Conservation (phyloP, 306 rosid genomes). For the Quercus alba region DNA sequence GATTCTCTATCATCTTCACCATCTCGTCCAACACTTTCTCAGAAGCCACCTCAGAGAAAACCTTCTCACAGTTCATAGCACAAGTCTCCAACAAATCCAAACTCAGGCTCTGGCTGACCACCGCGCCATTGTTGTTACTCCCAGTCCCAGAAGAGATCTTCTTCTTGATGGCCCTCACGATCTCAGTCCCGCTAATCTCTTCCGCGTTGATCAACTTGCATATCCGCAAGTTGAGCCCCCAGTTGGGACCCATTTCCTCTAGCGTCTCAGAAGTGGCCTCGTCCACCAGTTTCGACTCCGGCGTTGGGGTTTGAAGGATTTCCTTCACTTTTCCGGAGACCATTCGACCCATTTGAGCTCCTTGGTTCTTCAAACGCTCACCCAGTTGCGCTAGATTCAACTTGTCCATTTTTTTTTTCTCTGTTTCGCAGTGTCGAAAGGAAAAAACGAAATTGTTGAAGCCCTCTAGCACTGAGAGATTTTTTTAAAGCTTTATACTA, state of each 20-base stretch:
- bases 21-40: constrained; percentile 76
- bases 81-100: constrained; percentile 71
- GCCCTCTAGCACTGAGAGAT: too few species aligned
- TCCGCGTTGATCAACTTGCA: constrained; percentile 62
- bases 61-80: constrained; percentile 78
- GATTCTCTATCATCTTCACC: constrained; percentile 53
- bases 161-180: constrained; percentile 62
- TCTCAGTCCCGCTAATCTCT: constrained; percentile 56
- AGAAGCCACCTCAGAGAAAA: constrained; percentile 73
- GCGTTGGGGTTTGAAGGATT: constrained; percentile 57
- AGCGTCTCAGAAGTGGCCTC: constrained; percentile 65
- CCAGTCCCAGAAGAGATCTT: constrained; percentile 44
- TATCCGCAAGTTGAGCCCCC: constrained; percentile 75
- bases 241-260: constrained; percentile 48
- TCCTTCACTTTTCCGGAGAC: constrained; percentile 72
- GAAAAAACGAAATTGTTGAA: too few species aligned
- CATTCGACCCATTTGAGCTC: constrained; percentile 73
- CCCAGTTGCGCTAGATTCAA: constrained; percentile 55
- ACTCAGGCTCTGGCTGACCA: constrained; percentile 46
- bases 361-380: constrained; percentile 64
- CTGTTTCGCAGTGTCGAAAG: background rate
- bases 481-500: too few species aligned
- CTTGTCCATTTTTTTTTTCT: constrained; percentile 44
- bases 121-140: background rate
- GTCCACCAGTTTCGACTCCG: constrained; percentile 76